phyloP scores from a whole-genome alignment of 1,284 basidiomycete genomes.

The Apiotrichum gracile region DNA sequence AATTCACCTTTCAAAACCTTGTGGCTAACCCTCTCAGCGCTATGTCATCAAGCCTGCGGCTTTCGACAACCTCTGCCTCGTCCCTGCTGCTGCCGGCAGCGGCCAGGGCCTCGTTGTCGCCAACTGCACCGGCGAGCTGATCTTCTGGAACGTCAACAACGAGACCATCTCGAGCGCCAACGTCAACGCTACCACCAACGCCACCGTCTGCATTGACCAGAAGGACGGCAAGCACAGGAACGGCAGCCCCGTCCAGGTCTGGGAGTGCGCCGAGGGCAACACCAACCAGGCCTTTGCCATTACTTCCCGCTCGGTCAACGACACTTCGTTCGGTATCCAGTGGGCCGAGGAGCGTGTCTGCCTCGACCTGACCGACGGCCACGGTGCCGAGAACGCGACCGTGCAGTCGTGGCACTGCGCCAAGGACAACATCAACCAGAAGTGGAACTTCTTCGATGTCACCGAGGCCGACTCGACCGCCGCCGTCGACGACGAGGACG shows the following conservation, averaged over 20 bases:
- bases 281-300: constrained; percentile 33
- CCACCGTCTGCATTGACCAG: constrained; percentile 17
- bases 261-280: constrained; percentile 33
- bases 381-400: constrained; percentile 24
- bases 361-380: constrained; percentile 36
- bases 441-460: constrained; percentile 32
- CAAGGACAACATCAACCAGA: constrained; percentile 36
- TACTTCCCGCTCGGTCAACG: neutral
- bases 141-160: constrained; percentile 18
- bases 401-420: constrained; percentile 38
- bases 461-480: constrained; percentile 24
- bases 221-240: constrained; percentile 25
- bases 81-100: constrained; percentile 17
- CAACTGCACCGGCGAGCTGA: constrained; percentile 23
- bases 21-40: too few species aligned
- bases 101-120: constrained; percentile 28
- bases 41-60: constrained; percentile 27
- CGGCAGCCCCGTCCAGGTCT: constrained; percentile 37
- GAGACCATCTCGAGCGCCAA: constrained; percentile 24
- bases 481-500: constrained; percentile 5
- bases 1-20: too few species aligned
- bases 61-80: constrained; percentile 32
- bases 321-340: constrained; percentile 14
- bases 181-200: constrained; percentile 17
- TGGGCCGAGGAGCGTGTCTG: constrained; percentile 30